These are phyloP conservation scores for Juncus effusus DNA, from an alignment of 176 grass and related monocot species.

Conservation along the genomic window DNA sequence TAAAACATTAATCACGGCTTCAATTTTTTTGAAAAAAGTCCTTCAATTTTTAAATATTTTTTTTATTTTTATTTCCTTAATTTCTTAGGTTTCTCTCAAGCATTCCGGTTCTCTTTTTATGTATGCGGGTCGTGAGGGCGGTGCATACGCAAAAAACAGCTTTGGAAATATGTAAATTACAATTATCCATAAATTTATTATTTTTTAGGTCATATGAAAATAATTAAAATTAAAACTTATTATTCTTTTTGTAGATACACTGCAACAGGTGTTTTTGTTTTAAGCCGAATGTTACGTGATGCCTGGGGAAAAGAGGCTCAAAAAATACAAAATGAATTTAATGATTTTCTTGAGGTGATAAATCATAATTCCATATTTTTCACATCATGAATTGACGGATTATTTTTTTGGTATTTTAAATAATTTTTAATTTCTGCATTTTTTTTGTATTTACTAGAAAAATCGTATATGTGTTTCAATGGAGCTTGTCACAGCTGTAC, in stretches of 20 bases:
- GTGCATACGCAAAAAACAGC: conserved; percentile 97
- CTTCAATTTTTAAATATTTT: too few relatives aligned
- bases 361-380: not conserved
- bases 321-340: conserved; percentile 86
- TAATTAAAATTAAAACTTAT: not conserved
- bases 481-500: conserved; percentile 94
- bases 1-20: too few relatives aligned
- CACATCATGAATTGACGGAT: too few relatives aligned
- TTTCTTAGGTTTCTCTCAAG: conserved; percentile 73
- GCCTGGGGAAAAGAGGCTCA: conserved; percentile 78
- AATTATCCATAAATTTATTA: too few relatives aligned
- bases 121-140: conserved; percentile 83
- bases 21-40: not conserved
- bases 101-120: conserved; percentile 97
- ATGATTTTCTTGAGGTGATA: conserved; percentile 76
- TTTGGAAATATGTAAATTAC: conserved; percentile 83
- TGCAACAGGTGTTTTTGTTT: conserved; percentile 84
- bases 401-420: not conserved
- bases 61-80: conserved; percentile 6
- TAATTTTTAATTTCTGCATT: not conserved
- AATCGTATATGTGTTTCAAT: conserved; percentile 83
- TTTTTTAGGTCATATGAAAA: too few relatives aligned
- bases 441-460: conserved; percentile 37
- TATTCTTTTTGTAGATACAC: conserved; percentile 56
- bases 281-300: conserved; percentile 68